Conservation (phyloP, 345 rosid genomes). For the Rhizophora mangle region DNA sequence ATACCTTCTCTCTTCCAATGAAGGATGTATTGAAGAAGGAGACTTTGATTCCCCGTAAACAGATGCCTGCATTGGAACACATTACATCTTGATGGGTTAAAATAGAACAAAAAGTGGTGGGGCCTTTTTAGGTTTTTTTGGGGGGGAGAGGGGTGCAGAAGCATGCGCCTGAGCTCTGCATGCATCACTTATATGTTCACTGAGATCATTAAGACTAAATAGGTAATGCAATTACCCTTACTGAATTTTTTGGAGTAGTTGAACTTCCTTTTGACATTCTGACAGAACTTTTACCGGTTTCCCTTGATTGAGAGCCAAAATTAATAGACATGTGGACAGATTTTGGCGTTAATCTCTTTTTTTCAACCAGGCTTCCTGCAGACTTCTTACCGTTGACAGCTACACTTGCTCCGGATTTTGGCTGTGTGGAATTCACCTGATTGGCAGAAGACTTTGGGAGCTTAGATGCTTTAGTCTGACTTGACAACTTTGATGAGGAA, state of each 20-base stretch:
- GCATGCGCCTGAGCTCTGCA: neutral
- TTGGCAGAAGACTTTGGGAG: constrained; percentile 27
- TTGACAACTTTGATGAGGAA: constrained; percentile 31
- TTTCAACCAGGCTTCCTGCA: constrained; percentile 20
- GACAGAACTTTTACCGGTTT: constrained; percentile 33
- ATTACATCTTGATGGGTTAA: constrained; percentile 6
- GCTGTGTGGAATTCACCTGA: constrained; percentile 26
- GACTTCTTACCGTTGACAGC: constrained; percentile 22
- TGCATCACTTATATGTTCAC: neutral
- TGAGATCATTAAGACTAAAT: neutral
- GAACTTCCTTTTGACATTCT: constrained; percentile 37
- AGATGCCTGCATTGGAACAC: constrained; percentile 42
- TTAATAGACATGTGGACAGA: constrained; percentile 48
- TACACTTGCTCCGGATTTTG: constrained; percentile 28
- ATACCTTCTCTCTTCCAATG: constrained; percentile 54
- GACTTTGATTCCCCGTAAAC: constrained; percentile 31
- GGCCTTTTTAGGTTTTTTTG: neutral
- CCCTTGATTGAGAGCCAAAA: constrained; percentile 32
- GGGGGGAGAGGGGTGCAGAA: neutral
- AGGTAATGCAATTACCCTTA: constrained; percentile 37
- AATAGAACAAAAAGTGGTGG: neutral
- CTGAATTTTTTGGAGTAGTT: constrained; percentile 33
- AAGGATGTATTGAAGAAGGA: constrained; percentile 36
- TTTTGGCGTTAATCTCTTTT: constrained; percentile 38
- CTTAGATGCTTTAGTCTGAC: constrained; percentile 27